These are phyloP conservation scores for Neoarthrinium moseri DNA, from an alignment of 2,329 filamentous ascomycete species.

Conservation along the genomic window DNA sequence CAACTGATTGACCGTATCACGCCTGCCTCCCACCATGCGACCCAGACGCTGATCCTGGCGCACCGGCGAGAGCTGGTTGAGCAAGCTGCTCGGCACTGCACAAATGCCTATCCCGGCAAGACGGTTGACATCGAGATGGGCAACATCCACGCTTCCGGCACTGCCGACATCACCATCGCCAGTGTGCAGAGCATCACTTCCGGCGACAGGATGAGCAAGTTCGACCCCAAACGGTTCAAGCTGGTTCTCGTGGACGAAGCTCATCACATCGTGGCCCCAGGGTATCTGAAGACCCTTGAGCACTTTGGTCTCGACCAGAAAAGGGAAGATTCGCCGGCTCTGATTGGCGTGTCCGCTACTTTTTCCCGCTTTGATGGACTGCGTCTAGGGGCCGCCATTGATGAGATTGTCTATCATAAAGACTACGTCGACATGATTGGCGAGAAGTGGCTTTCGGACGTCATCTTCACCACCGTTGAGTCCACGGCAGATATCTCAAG, in stretches of 20 bases:
- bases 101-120: constrained; percentile 74
- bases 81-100: constrained; percentile 86
- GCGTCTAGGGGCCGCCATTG: constrained; percentile 78
- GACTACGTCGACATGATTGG: constrained; percentile 64
- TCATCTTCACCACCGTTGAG: constrained; percentile 91
- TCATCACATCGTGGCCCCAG: constrained; percentile 87
- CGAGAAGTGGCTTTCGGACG: constrained; percentile 87
- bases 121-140: constrained; percentile 92
- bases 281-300: constrained; percentile 72
- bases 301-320: constrained; percentile 68
- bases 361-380: constrained; percentile 79
- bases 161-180: constrained; percentile 89
- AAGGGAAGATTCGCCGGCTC: constrained; percentile 55
- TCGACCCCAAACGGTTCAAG: constrained; percentile 78
- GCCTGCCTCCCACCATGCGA: constrained; percentile 53
- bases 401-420: constrained; percentile 95
- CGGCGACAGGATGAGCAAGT: constrained; percentile 75
- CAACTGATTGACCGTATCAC: constrained; percentile 81
- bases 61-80: constrained; percentile 93
- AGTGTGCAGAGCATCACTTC: constrained; percentile 85
- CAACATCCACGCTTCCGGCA: constrained; percentile 69
- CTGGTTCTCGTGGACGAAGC: constrained; percentile 93
- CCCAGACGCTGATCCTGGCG: constrained; percentile 85
- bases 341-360: constrained; percentile 89
- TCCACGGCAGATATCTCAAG: constrained; percentile 76